These are phyloP conservation scores for Colletotrichum sp. DNA, from an alignment of 2,329 filamentous ascomycete genomes.

Conservation along the genomic window DNA sequence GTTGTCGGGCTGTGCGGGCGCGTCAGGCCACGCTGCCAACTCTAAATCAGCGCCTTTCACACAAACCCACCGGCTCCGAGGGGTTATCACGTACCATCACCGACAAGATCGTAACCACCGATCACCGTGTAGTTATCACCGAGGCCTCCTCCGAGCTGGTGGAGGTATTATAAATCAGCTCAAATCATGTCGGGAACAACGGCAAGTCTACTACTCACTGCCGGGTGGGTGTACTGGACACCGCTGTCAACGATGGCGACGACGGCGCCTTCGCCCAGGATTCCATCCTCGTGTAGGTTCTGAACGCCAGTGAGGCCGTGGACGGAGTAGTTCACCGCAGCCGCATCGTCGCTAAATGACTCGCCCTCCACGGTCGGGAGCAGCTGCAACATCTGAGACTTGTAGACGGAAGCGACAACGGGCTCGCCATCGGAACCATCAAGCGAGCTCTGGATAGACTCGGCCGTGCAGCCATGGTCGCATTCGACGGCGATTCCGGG, in stretches of 20 bases:
- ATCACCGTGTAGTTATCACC: neutral
- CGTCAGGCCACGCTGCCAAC: neutral
- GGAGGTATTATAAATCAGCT: neutral
- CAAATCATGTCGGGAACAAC: neutral
- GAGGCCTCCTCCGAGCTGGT: neutral
- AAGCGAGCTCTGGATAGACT: slow-evolving; percentile 33
- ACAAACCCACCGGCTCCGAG: neutral
- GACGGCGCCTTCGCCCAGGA: slow-evolving; percentile 40
- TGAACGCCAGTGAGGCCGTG: slow-evolving; percentile 44
- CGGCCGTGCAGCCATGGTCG: slow-evolving; percentile 31
- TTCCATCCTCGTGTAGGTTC: slow-evolving; percentile 38
- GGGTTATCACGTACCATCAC: neutral
- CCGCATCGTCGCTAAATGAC: slow-evolving; percentile 11
- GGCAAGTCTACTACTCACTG: slow-evolving; percentile 26
- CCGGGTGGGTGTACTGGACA: slow-evolving; percentile 42
- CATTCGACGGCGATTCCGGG: slow-evolving; percentile 37
- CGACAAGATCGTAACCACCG: slow-evolving; percentile 6
- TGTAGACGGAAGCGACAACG: slow-evolving; percentile 9
- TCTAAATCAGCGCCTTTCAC: neutral
- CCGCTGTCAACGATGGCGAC: slow-evolving; percentile 45
- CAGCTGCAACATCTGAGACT: neutral
- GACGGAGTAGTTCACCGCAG: slow-evolving; percentile 25
- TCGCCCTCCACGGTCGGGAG: neutral
- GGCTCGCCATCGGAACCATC: slow-evolving; percentile 31
- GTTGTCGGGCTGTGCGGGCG: neutral